Evolutionary conservation across 163 green algal species (phyloP), one percentile per base, ranked within the genome.

Genomic region (Scenedesmus sp.): DNA sequence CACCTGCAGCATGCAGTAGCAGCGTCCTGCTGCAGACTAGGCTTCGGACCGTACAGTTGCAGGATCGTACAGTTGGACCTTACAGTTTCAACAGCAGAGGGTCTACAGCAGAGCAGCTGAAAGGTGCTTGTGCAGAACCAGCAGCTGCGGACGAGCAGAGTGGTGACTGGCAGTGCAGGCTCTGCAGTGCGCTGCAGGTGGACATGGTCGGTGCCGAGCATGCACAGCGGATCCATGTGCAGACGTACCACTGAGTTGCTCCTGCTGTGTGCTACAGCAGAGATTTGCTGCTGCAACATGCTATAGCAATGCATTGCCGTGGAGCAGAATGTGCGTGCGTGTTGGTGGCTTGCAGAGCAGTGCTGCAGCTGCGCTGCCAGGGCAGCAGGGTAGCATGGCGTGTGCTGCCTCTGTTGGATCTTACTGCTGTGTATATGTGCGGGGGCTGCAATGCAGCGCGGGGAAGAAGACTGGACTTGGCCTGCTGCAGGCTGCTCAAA

Each of bases 1-100:
- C 70, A 33, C 51, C 61, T 92, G 89, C 89, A 89, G 82, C 70
- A 35, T 90, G 85, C 85, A 90, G 68, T 90, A 73, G 81, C 37
- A 33, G 24, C 40, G 26, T 4, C 22, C 59, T 72, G 59, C 59
- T 72, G 22, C 59, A 72, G 22, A 7, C 2, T 22, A 72, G n/a
- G n/a, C n/a, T n/a, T n/a, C n/a, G n/a, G n/a, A n/a, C n/a, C n/a
- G n/a, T n/a, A n/a, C n/a, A n/a, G n/a, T n/a, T n/a, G n/a, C n/a
- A n/a, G n/a, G n/a, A n/a, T n/a, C n/a, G n/a, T n/a, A n/a, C n/a
- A n/a, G n/a, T n/a, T 72, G 59, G 22, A 35, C 22, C 24, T 7
- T n/a, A 35, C 59, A 72, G 24, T n/a, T 13, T 22, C 22, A 35
- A 35, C 59, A 72, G 59, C 13, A 35, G 59, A 12, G 12, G 49